A percentile compares a stretch with the other conserved stretches of the same genome.
Evolutionary conservation across 352 stramenopile species (phyloP).

Genomic region (Globisporangium carolinianum): DNA sequence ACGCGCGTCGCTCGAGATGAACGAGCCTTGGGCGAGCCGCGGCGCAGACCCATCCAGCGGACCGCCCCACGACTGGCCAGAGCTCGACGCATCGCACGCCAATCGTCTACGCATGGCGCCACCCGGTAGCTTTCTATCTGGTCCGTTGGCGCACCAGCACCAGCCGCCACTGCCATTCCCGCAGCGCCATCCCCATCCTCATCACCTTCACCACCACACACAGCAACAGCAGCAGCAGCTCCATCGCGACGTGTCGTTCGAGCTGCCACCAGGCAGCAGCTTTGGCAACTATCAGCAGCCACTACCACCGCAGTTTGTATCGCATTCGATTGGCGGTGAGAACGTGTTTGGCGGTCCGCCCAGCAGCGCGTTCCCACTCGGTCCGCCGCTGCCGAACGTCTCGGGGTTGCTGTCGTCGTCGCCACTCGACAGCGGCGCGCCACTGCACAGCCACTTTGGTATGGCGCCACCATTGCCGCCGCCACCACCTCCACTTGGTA

Average conservation of each 20-base stretch:
- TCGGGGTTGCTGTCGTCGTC: constrained; percentile 1
- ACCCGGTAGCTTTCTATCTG: neutral
- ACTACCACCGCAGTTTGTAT: neutral
- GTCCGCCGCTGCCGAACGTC: neutral
- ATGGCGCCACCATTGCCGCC: constrained; percentile 11
- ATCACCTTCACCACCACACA: neutral
- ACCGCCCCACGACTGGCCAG: neutral
- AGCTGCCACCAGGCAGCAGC: neutral
- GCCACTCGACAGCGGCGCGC: constrained; percentile 1
- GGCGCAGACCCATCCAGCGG: neutral
- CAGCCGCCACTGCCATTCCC: constrained; percentile 1
- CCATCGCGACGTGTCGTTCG: constrained; percentile 1
- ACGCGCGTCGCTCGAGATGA: too few species aligned
- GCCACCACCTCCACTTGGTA: constrained; percentile 6
- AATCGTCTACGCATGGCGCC: neutral
- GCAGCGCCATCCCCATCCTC: too few species aligned
- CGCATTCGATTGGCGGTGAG: neutral
- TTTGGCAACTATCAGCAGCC: constrained; percentile 4
- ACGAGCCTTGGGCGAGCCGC: neutral
- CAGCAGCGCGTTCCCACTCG: constrained; percentile 1
- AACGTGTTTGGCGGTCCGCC: constrained; percentile 2
- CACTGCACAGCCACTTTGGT: constrained; percentile 6
- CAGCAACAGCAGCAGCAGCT: constrained; percentile 1
- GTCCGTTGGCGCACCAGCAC: neutral
- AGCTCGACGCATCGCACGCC: neutral